Base-by-base conservation (phyloP, 768 basidiomycete genomes). In the Mycena vitilis region DNA sequence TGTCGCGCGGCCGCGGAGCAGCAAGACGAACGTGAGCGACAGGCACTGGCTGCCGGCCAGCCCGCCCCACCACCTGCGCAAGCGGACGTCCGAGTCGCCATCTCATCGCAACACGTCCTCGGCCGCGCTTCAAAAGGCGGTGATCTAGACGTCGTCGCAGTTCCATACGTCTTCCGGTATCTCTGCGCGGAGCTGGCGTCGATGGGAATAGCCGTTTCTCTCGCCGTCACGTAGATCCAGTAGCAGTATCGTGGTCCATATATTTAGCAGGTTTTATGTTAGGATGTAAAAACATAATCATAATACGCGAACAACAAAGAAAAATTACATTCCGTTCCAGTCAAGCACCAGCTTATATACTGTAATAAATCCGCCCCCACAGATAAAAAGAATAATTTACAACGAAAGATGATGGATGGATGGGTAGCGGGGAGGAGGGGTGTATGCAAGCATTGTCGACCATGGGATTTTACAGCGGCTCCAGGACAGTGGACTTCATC, bases 151-250 rank as follows among this genome's bases (percentile, higher is more conserved):
- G 91, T 99, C 54, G 90, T 99, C 60, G 97, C 97, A 15, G 88
- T 99, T 23, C 98, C 98, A 9, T 98, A 94, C 75, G 96, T 97
- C 58, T 97, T 98, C 81, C 86, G 95, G 56, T 95, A 96, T 82
- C 86, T 98, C 13, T 96, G 96, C 76, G 93, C 96, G 3, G 98
- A 99, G 81, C 82, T 99, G 73, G 96, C 96, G n/a, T 92, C 95
- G 20, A 99, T 99, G 97, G 97, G 98, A 53, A 98, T 99, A 74
- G 89, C 92, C 42, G 87, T 99, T 58, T 93, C 94, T 55, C 80
- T 99, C 56, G 90, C 93, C 76, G 88, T 96, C 60, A 86, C 79
- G 58, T 94, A 80, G 78, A 30, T 55, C 56, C 61, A 36, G 53
- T 54, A 54, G 30, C 30, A 30, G 30, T 30, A 30, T 30, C 2